Conservation (phyloP, 805 yeast genomes). For the Clavispora fructus region DNA sequence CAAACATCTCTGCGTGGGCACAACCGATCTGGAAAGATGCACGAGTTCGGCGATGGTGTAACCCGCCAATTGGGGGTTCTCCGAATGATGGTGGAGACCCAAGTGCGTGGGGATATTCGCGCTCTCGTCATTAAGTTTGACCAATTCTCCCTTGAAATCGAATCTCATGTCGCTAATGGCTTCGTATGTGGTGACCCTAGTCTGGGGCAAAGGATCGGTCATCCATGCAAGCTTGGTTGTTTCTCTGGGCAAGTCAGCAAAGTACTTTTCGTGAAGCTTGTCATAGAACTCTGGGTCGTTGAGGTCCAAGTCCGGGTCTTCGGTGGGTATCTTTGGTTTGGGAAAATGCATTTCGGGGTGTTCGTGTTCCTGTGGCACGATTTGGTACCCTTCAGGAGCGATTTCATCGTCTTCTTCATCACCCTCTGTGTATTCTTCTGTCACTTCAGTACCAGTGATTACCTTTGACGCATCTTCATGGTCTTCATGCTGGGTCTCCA, state of each 20-base stretch:
- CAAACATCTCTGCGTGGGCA: constrained; percentile 80
- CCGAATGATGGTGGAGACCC: constrained; percentile 91
- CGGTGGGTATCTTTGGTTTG: constrained; percentile 36
- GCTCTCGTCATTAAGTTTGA: constrained; percentile 36
- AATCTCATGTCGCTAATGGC: constrained; percentile 71
- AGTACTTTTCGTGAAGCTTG: constrained; percentile 76
- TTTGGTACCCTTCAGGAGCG: constrained; percentile 40
- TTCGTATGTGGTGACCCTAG: constrained; percentile 40
- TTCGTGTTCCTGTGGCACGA: constrained; percentile 35
- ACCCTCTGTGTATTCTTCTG: constrained; percentile 13
- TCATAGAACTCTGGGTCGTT: constrained; percentile 76
- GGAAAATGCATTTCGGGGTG: constrained; percentile 61
- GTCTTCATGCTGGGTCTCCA: constrained; percentile 1
- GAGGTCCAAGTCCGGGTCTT: constrained; percentile 45
- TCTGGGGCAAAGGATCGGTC: constrained; percentile 55
- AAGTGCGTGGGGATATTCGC: constrained; percentile 43
- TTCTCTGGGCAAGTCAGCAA: constrained; percentile 85
- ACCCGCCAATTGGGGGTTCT: constrained; percentile 85
- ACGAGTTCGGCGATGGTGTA: constrained; percentile 82
- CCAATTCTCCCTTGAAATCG: constrained; percentile 78
- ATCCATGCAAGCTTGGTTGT: constrained; percentile 86
- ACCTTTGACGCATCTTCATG: constrained; percentile 7
- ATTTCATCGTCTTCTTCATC: constrained; percentile 36
- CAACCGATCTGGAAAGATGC: constrained; percentile 70
- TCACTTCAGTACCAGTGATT: constrained; percentile 25